Conservation (phyloP, 441 rosid genomes). For the Corymbia calophylla region DNA sequence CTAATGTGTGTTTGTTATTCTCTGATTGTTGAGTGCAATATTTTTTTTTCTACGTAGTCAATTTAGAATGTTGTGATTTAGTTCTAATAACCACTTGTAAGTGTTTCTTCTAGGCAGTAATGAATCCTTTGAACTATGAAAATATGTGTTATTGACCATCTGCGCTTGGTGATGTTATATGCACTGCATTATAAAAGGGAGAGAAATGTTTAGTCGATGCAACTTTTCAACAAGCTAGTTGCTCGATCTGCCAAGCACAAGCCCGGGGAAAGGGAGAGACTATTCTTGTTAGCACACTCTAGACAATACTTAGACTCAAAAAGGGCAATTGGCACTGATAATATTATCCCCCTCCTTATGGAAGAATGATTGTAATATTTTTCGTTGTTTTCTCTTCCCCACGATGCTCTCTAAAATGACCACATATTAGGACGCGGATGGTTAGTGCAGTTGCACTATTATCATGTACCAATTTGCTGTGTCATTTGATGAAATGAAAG, state of each 20-base stretch:
- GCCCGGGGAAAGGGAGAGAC: too few relatives aligned
- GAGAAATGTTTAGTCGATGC: slow-evolving; percentile 93
- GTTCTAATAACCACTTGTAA: not conserved
- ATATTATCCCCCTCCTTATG: not conserved
- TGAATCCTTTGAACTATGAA: slow-evolving; percentile 65
- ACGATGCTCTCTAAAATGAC: not conserved
- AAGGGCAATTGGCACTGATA: not conserved
- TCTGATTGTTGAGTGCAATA: not conserved
- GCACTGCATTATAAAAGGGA: slow-evolving; percentile 94
- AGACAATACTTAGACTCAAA: not conserved
- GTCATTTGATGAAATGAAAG: too few relatives aligned
- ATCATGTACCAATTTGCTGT: too few relatives aligned
- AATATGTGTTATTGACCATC: slow-evolving; percentile 67
- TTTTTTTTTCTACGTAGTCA: not conserved
- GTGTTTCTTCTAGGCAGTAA: slow-evolving; percentile 65
- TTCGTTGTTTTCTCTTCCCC: not conserved
- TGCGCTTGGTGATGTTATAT: slow-evolving; percentile 77
- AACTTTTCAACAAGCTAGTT: slow-evolving; percentile 64
- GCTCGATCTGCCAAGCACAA: too few relatives aligned
- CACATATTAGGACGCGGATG: not conserved
- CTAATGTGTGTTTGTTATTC: too few relatives aligned
- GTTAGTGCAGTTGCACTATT: not conserved
- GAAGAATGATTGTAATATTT: not conserved
- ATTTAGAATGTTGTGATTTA: not conserved
- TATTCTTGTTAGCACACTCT: not conserved